These are phyloP conservation scores for Pholiota adiposa DNA, from an alignment of 1,284 basidiomycete genomes.

Conservation along the genomic window DNA sequence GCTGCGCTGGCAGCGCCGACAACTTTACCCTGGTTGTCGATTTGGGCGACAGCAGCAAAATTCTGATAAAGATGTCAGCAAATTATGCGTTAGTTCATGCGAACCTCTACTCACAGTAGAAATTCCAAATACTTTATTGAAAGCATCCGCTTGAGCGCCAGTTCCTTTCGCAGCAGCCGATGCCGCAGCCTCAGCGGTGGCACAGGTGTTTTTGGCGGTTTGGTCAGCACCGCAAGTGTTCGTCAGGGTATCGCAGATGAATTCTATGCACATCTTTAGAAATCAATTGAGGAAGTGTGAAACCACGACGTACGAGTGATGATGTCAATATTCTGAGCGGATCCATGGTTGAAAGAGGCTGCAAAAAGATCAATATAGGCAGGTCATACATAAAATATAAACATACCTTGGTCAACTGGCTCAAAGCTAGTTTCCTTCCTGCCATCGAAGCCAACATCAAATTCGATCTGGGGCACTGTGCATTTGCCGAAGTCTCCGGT, in stretches of 20 bases:
- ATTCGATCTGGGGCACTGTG: conserved; percentile 54
- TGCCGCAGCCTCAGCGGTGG: conserved; percentile 46
- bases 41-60: conserved; percentile 39
- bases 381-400: not conserved
- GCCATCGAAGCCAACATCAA: conserved; percentile 53
- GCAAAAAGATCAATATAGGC: conserved; percentile 4
- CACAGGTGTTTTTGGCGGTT: conserved; percentile 54
- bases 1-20: conserved; percentile 20
- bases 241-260: conserved; percentile 57
- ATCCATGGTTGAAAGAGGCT: conserved; percentile 57
- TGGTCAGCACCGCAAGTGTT: conserved; percentile 55
- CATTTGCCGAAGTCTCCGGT: conserved; percentile 53
- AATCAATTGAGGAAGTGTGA: not conserved
- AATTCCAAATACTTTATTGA: conserved; percentile 61
- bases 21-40: conserved; percentile 43
- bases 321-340: conserved; percentile 54
- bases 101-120: conserved; percentile 34
- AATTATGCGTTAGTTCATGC: not conserved
- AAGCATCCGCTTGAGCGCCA: conserved; percentile 60
- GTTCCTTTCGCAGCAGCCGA: conserved; percentile 44
- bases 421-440: conserved; percentile 59
- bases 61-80: conserved; percentile 36
- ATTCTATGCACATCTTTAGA: conserved; percentile 32
- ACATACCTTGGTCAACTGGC: conserved; percentile 47
- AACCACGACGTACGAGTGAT: conserved; percentile 42